These are phyloP conservation scores for Ustilaginoidea virens DNA, from an alignment of 2,329 filamentous ascomycete genomes.

Conservation along the genomic window DNA sequence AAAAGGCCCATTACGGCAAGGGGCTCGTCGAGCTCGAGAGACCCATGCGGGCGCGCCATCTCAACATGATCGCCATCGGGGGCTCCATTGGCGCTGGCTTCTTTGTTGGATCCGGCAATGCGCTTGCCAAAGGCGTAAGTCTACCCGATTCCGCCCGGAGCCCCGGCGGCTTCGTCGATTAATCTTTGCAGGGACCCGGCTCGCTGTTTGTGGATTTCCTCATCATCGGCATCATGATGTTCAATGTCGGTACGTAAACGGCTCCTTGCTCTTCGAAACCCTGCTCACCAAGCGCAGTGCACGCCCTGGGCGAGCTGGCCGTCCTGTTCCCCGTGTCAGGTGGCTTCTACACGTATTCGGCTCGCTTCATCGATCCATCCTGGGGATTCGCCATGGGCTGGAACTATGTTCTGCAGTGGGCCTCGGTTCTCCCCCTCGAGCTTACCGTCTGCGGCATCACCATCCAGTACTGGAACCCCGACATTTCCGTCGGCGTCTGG, in stretches of 20 bases:
- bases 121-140: conserved; percentile 33
- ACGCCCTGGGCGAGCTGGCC: conserved; percentile 41
- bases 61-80: conserved; percentile 47
- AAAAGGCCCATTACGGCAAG: conserved; percentile 16
- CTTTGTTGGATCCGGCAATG: conserved; percentile 43
- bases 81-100: conserved; percentile 48
- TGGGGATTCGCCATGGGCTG: conserved; percentile 39
- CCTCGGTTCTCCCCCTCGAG: conserved; percentile 30
- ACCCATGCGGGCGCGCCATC: conserved; percentile 35
- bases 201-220: conserved; percentile 5
- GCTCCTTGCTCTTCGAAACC: neutral
- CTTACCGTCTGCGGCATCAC: conserved; percentile 33
- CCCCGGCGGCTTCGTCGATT: conserved; percentile 2
- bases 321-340: conserved; percentile 45
- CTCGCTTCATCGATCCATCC: conserved; percentile 42
- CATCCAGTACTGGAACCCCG: conserved; percentile 32
- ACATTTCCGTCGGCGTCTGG: conserved; percentile 30
- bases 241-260: conserved; percentile 11
- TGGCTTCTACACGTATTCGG: conserved; percentile 43
- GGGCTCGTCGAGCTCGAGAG: conserved; percentile 22
- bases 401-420: conserved; percentile 34
- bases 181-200: conserved; percentile 4
- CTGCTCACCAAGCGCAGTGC: too few species aligned
- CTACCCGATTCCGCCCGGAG: conserved; percentile 30
- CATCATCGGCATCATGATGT: conserved; percentile 7